These are phyloP conservation scores for Phytopythium litorale DNA, from an alignment of 352 stramenopile genomes.

Conservation along the genomic window DNA sequence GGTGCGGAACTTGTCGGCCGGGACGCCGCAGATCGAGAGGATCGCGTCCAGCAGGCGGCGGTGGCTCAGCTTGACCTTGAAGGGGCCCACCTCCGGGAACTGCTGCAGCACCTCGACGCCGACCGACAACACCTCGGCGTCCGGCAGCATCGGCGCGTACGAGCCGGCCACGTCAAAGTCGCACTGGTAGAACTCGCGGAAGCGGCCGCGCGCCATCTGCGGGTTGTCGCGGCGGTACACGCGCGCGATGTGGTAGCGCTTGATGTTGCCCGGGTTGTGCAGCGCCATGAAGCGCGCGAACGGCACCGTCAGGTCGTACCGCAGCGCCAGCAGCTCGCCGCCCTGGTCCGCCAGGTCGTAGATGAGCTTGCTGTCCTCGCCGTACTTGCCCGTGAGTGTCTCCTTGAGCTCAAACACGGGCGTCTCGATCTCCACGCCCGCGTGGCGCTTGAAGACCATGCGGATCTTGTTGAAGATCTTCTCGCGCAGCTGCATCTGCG, in stretches of 20 bases:
- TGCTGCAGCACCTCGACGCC: slow-evolving; percentile 90
- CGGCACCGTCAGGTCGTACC: slow-evolving; percentile 98
- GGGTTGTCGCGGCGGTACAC: slow-evolving; percentile 97
- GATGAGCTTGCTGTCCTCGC: slow-evolving; percentile 99
- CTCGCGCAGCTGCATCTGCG: slow-evolving; percentile 97
- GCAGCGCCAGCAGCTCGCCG: slow-evolving; percentile 91
- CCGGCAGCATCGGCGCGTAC: slow-evolving; percentile 95
- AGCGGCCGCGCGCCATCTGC: slow-evolving; percentile 92
- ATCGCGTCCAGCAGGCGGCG: slow-evolving; percentile 96
- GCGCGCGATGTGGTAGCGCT: slow-evolving; percentile 97
- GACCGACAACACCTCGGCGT: slow-evolving; percentile 96
- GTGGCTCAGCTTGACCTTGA: slow-evolving; percentile 99
- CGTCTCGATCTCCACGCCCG: slow-evolving; percentile 97
- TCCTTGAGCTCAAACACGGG: slow-evolving; percentile 99
- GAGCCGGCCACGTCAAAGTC: slow-evolving; percentile 98
- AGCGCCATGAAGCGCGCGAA: slow-evolving; percentile 98
- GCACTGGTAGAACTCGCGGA: slow-evolving; percentile 99
- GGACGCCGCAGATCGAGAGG: slow-evolving; percentile 96
- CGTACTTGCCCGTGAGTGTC: slow-evolving; percentile 98
- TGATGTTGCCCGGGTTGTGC: slow-evolving; percentile 97
- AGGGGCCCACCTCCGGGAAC: slow-evolving; percentile 82
- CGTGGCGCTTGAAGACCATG: slow-evolving; percentile 97
- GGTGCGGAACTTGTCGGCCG: slow-evolving; percentile 95
- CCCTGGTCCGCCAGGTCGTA: slow-evolving; percentile 99
- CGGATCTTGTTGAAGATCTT: slow-evolving; percentile 97